Percentiles rank a stretch among this genome's conserved stretches.
Evolutionary conservation across 306 rosid genomes (phyloP).

Genomic region (Cyclanthera cordifolia): DNA sequence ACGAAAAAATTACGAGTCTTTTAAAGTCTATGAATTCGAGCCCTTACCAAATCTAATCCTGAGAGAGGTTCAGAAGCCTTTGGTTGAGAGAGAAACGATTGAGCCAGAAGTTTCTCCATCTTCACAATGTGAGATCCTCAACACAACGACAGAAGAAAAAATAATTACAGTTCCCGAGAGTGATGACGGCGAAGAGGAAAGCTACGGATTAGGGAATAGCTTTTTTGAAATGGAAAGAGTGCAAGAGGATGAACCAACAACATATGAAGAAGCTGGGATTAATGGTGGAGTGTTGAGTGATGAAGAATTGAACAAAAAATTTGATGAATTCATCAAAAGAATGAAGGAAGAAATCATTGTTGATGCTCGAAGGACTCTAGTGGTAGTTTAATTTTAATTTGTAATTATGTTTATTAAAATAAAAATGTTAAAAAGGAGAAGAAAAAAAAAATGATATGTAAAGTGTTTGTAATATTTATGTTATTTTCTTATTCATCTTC

Average conservation of each 20-base stretch:
- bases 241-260: constrained; percentile 9
- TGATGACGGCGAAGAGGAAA: background rate
- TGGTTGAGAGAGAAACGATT: background rate
- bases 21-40: constrained; percentile 19
- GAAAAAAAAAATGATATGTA: background rate
- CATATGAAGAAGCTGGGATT: constrained; percentile 35
- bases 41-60: constrained; percentile 13
- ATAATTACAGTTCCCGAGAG: background rate
- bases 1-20: constrained; percentile 15
- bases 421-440: background rate
- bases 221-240: constrained; percentile 20
- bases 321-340: constrained; percentile 72
- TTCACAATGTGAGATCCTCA: no score
- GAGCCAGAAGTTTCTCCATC: background rate
- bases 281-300: constrained; percentile 31
- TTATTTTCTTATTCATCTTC: background rate
- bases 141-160: background rate
- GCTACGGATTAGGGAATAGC: background rate
- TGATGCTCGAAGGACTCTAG: constrained; percentile 47
- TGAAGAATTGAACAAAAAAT: constrained; percentile 65
- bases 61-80: constrained; percentile 8
- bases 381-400: constrained; percentile 35
- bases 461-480: background rate
- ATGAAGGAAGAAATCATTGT: constrained; percentile 57
- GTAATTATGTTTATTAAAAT: background rate